These are phyloP conservation scores for Mallotus repandus DNA, from an alignment of 441 rosid genomes.

Conservation along the genomic window DNA sequence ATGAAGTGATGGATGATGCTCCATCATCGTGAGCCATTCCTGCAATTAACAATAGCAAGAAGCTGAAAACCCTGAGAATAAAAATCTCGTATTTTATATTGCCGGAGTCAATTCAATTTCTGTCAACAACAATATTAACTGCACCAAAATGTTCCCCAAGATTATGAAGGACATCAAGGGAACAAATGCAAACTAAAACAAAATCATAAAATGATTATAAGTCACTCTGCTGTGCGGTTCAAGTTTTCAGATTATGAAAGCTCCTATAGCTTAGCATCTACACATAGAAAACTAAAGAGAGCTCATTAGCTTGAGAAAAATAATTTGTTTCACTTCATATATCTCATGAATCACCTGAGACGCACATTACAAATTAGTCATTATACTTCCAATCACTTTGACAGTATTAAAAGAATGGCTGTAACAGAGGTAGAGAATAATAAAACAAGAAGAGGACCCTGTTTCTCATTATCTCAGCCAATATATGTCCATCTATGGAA, in stretches of 20 bases:
- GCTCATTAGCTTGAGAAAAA: not conserved
- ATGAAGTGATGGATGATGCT: constrained; percentile 51
- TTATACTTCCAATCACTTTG: not conserved
- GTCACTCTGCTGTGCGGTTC: no score
- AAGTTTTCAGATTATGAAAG: not conserved
- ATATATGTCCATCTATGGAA: not conserved
- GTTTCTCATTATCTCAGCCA: no score
- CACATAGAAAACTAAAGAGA: not conserved
- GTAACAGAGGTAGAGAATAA: not conserved
- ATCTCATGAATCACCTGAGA: not conserved
- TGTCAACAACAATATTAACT: not conserved
- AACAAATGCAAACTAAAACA: not conserved
- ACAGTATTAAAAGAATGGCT: not conserved
- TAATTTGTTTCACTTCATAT: not conserved
- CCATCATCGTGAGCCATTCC: constrained; percentile 63
- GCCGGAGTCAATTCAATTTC: constrained; percentile 5
- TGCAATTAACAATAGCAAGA: constrained; percentile 28
- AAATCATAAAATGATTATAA: not conserved
- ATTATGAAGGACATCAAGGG: not conserved
- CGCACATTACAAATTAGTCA: not conserved
- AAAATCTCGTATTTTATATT: not conserved
- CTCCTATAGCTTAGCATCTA: not conserved
- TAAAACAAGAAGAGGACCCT: no score
- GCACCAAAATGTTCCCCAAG: not conserved
- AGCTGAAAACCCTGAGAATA: constrained; percentile 17